Base-by-base conservation (phyloP, 306 rosid species). In the Cotoneaster glaucophyllus region DNA sequence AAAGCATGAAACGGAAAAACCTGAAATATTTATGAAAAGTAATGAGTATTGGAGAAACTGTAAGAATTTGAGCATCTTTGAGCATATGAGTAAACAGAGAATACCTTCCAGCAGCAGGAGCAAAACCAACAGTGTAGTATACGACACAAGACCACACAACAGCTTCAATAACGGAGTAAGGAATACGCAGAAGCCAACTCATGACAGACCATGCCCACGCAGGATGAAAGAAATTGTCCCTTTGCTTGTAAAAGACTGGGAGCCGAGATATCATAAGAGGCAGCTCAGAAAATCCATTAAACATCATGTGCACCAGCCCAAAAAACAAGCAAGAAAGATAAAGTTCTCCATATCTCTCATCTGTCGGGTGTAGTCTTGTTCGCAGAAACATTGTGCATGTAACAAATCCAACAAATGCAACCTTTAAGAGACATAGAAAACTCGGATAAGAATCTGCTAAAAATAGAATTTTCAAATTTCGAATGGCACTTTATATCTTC, bases 241-340 rank as follows among this genome's bases (percentile, higher is more conserved):
- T 88, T 82, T 93, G 97, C 88, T 93, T 93, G 83, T 88, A 91
- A 70, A 91, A 93, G 68, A 93, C 88, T 15, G 97, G 97, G 14
- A 93, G 93, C 73, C 98, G 90, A 39, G 87, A 59, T 77, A 93
- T 88, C 92, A 87, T 87, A n/a, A 93, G 84, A 73, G 97, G 86
- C 14, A 93, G 84, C 87, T 93, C 96, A 70, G 97, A 79, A 69
- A 93, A 85, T 21, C 97, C 98, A 76, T 93, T 93, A 39, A 93
- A 93, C 97, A 93, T 84, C 97, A 93, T 91, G 77, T 93, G 97
- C 67, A 93, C 85, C 82, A 93, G 74, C 81, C 96, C 98, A 63
- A 81, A 93, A 80, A 93, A 91, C 31, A 93, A 81, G 85, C 93
- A 86, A 82, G 98, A 80, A 45, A 91, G 92, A 82, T 93, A 93